Base-by-base conservation (phyloP, 1,284 basidiomycete genomes). In the Melampsora larici-populina region DNA sequence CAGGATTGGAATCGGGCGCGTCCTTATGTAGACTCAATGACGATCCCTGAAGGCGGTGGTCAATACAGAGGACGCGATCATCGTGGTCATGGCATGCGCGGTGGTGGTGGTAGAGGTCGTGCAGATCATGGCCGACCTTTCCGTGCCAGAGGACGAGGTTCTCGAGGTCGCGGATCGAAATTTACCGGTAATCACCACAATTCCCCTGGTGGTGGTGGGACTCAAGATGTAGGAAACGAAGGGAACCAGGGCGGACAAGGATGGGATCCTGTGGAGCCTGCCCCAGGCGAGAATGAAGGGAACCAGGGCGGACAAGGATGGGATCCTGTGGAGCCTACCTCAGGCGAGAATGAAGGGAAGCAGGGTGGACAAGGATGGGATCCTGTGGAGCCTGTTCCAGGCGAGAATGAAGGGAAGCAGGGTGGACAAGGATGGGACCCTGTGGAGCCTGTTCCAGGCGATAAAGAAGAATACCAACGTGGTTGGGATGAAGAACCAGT, bases 1-100 rank as follows among this genome's bases (percentile, higher is more conserved):
- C 31, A 74, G 72, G 63, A 74, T 74, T 74, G 72, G 72, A 58
- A 74, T 74, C 64, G 72, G 55, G 64, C 72, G 33, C 72, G 72
- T 40, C 72, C 72, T 36, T 74, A 74, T 43, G 65, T 65, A 15
- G 72, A 74, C 55, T 67, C 72, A 64, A 74, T 74, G 72, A 74
- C 72, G 62, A 74, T 65, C 33, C 64, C 72, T 18, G 65, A 74
- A 21, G 63, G 64, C 21, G 43, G 64, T 26, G 33, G 26, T 29
- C 62, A 66, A 24, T 65, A 15, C 29, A 51, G 72, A 66, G 72
- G 64, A 24, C 62, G 49, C 29, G 11, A 49, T 43, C 46, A 49
- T 9, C 62, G 63, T 55, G 70, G 70, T 64, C 3, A 40, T 26
- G 63, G 65, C 36, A 40, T 62, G 49, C 62, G 64, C n/a, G 72